phyloP scores from a whole-genome alignment of 2,329 filamentous ascomycete genomes.

The Microdochium trichocladiopsis region DNA sequence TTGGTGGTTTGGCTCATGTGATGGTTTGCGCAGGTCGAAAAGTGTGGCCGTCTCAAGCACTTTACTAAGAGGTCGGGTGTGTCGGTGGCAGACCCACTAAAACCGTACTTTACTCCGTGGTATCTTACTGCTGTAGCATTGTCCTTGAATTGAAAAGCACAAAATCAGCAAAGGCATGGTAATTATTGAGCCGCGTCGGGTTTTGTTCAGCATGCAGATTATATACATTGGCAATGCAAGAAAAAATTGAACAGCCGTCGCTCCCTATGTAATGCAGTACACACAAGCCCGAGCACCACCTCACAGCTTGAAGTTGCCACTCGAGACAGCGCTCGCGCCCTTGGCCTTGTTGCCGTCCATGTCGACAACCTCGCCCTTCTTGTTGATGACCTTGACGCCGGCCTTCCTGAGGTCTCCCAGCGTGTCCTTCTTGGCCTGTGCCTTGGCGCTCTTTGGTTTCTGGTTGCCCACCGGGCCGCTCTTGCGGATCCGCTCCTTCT shows the following conservation, averaged over 20 bases:
- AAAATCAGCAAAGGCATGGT: too few relatives aligned
- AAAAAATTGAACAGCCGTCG: background rate
- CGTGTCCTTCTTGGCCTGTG: constrained; percentile 42
- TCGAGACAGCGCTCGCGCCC: constrained; percentile 40
- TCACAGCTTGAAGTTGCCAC: constrained; percentile 57
- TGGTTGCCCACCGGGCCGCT: constrained; percentile 39
- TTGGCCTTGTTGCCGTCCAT: constrained; percentile 73
- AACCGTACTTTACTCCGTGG: too few relatives aligned
- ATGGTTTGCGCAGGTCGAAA: too few relatives aligned
- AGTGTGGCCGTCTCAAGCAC: too few relatives aligned
- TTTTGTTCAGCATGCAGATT: too few relatives aligned
- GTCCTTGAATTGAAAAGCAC: too few relatives aligned
- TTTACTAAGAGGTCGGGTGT: too few relatives aligned
- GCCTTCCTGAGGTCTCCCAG: constrained; percentile 50
- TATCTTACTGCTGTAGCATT: too few relatives aligned
- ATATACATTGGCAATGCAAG: background rate
- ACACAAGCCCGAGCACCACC: background rate
- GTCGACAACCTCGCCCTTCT: constrained; percentile 78
- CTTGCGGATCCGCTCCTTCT: constrained; percentile 81
- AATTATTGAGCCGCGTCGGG: too few relatives aligned
- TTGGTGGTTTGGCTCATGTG: too few relatives aligned
- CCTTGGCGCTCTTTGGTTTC: constrained; percentile 51
- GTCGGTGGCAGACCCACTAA: too few relatives aligned
- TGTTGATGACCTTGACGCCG: constrained; percentile 85
- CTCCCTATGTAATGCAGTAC: background rate